Evolutionary conservation across 2,329 filamentous ascomycete species (phyloP).

Genomic region (Colletotrichum salicis): DNA sequence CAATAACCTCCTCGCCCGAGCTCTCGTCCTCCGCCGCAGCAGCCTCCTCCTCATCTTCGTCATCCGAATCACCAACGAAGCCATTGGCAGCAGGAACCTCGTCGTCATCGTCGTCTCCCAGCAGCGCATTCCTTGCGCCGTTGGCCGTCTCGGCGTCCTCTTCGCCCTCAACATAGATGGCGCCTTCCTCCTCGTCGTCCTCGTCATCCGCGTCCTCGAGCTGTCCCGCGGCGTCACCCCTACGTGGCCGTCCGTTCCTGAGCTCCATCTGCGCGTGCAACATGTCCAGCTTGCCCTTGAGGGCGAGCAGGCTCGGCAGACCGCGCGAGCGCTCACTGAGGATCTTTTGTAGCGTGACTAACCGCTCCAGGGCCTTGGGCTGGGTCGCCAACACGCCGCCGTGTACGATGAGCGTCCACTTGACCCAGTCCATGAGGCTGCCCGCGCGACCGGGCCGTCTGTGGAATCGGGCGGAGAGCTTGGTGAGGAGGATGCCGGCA

Average conservation of each 20-base stretch:
- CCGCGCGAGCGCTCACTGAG: slow-evolving; percentile 87
- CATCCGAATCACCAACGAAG: slow-evolving; percentile 68
- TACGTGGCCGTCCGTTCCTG: slow-evolving; percentile 73
- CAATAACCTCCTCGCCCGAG: slow-evolving; percentile 60
- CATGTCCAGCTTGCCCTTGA: slow-evolving; percentile 97
- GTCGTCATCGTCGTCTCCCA: slow-evolving; percentile 65
- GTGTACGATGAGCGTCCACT: slow-evolving; percentile 92
- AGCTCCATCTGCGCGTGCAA: slow-evolving; percentile 89
- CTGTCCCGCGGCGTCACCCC: slow-evolving; percentile 43
- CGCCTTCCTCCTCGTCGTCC: slow-evolving; percentile 70
- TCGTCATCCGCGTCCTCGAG: slow-evolving; percentile 62
- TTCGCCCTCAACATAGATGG: slow-evolving; percentile 90
- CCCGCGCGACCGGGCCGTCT: slow-evolving; percentile 88
- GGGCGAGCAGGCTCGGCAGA: slow-evolving; percentile 81
- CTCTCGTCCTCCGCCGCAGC: slow-evolving; percentile 55
- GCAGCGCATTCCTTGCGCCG: slow-evolving; percentile 50
- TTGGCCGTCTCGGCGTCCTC: slow-evolving; percentile 55
- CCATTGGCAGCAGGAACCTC: slow-evolving; percentile 67
- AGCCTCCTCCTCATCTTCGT: slow-evolving; percentile 57
- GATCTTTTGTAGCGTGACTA: slow-evolving; percentile 84
- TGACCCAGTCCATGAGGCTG: slow-evolving; percentile 92
- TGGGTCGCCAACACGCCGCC: slow-evolving; percentile 90
- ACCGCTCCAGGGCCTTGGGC: slow-evolving; percentile 81
- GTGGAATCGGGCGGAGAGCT: slow-evolving; percentile 87
- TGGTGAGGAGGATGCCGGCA: slow-evolving; percentile 81